Evolutionary conservation across 1,284 basidiomycete species (phyloP).

Genomic region (Cystobasidium sp.): DNA sequence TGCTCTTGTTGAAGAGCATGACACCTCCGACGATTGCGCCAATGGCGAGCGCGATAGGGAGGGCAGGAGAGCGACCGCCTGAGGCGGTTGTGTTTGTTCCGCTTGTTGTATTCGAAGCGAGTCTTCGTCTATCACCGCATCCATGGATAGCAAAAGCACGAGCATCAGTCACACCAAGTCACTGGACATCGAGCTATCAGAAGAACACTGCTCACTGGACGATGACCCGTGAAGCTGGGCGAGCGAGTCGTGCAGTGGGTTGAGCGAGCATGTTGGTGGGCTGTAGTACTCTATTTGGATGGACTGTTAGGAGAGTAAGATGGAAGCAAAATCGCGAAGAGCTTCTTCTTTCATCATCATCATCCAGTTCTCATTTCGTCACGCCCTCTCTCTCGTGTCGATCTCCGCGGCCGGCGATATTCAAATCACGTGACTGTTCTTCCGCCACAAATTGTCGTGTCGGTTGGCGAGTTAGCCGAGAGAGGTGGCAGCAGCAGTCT

Average conservation of each 20-base stretch:
- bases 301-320: not conserved
- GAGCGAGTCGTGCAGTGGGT: not conserved
- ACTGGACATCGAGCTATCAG: not conserved
- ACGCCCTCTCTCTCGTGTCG: no score
- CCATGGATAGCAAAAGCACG: no score
- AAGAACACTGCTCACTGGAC: not conserved
- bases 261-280: not conserved
- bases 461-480: no score
- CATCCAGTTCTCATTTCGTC: no score
- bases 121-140: no score
- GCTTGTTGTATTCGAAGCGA: no score
- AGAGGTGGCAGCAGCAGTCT: no score
- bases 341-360: not conserved
- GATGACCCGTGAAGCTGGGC: constrained; percentile 1
- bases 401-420: no score
- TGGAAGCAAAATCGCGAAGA: not conserved
- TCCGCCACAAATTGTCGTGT: no score
- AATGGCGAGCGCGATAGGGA: constrained; percentile 22
- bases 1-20: constrained; percentile 22
- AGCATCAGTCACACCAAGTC: not conserved
- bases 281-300: not conserved
- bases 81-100: not conserved
- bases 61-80: constrained; percentile 22
- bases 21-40: constrained; percentile 29
- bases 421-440: no score